These are phyloP conservation scores for Teunomyces cretensis DNA, from an alignment of 805 yeast species.

Conservation along the genomic window DNA sequence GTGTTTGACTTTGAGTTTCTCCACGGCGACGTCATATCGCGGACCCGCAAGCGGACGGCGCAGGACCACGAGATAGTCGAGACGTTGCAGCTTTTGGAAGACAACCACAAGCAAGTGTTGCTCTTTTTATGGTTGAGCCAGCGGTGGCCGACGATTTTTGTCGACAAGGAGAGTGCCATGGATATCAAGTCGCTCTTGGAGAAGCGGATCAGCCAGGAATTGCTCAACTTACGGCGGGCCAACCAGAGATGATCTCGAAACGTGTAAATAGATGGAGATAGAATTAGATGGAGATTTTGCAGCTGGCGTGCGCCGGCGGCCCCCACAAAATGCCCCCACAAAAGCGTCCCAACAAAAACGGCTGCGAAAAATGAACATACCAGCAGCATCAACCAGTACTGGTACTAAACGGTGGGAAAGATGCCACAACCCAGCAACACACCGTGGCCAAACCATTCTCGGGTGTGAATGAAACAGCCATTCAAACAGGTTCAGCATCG, in stretches of 20 bases:
- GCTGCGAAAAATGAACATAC: neutral
- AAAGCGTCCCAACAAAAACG: neutral
- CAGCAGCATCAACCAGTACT: no score
- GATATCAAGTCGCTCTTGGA: constrained; percentile 73
- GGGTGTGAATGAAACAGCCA: no score
- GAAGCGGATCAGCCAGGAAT: constrained; percentile 51
- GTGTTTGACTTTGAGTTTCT: constrained; percentile 51
- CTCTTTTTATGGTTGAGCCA: constrained; percentile 84
- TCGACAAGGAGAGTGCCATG: constrained; percentile 71
- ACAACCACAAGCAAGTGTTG: constrained; percentile 63
- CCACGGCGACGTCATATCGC: constrained; percentile 22
- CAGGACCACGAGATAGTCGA: constrained; percentile 20
- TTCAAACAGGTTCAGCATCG: no score
- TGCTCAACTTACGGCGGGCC: constrained; percentile 28
- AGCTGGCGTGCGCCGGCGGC: no score
- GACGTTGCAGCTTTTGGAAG: constrained; percentile 47
- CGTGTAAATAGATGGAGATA: neutral
- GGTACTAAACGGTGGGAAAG: no score
- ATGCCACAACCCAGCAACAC: no score
- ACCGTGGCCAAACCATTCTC: no score
- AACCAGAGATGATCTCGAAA: constrained; percentile 10
- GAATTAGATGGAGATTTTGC: no score
- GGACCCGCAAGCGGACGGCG: constrained; percentile 18
- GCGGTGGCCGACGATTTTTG: constrained; percentile 78
- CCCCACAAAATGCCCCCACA: no score